Percentiles rank a stretch among this genome's conserved stretches.
Evolutionary conservation across 345 rosid species (phyloP).

Genomic region (Lenwebbia sp.): DNA sequence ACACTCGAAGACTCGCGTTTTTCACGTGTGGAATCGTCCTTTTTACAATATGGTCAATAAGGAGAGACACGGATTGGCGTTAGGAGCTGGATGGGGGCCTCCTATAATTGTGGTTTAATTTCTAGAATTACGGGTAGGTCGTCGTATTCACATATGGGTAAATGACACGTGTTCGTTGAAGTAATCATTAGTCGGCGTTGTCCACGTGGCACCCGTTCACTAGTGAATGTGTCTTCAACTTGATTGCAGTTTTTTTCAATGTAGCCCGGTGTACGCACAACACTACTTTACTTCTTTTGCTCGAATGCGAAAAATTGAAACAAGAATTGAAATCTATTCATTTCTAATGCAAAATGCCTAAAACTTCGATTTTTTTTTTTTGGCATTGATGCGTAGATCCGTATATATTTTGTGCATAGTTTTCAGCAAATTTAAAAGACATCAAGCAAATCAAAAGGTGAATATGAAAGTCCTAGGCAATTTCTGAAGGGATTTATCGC

Average conservation of each 20-base stretch:
- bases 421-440: not conserved
- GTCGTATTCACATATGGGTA: not conserved
- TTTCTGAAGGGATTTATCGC: too few relatives aligned
- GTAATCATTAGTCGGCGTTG: too few relatives aligned
- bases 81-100: not conserved
- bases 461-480: not conserved
- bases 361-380: rapidly evolving
- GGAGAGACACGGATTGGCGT: not conserved
- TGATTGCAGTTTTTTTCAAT: too few relatives aligned
- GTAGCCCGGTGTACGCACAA: too few relatives aligned
- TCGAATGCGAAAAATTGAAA: too few relatives aligned
- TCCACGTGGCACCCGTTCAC: not conserved
- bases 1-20: not conserved
- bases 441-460: not conserved
- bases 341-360: not conserved
- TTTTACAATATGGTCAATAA: not conserved
- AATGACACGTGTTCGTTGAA: too few relatives aligned
- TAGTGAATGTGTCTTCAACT: too few relatives aligned
- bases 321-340: too few relatives aligned
- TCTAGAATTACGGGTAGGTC: too few relatives aligned
- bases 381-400: too few relatives aligned
- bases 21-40: not conserved
- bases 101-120: not conserved
- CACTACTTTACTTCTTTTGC: too few relatives aligned
- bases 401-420: not conserved